Percentiles rank a stretch among this genome's conserved stretches.
phyloP scores from a whole-genome alignment of 441 rosid species.

The Euphorbia celastroides region DNA sequence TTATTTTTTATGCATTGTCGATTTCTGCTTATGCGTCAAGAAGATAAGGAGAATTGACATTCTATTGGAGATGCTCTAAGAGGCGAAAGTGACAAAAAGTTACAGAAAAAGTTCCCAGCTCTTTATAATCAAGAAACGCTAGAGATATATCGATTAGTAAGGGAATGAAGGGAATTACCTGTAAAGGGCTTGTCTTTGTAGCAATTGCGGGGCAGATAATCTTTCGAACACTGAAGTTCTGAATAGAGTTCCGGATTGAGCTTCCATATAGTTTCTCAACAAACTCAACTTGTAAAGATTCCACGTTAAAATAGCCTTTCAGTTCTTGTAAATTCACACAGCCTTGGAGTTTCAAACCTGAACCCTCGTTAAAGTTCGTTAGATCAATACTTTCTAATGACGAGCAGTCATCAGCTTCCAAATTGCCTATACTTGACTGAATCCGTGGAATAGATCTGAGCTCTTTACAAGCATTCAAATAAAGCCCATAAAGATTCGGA shows the following conservation, averaged over 20 bases:
- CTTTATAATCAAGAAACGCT: background rate
- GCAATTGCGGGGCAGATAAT: background rate
- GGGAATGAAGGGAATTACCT: background rate
- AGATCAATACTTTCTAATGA: conserved; percentile 4
- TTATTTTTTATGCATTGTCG: too few relatives aligned
- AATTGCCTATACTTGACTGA: background rate
- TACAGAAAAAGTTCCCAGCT: too few relatives aligned
- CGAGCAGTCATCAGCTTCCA: conserved; percentile 5
- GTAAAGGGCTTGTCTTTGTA: background rate
- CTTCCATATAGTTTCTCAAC: background rate
- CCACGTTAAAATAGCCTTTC: conserved; percentile 10
- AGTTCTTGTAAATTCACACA: background rate
- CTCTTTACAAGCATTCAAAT: background rate
- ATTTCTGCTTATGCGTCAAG: too few relatives aligned
- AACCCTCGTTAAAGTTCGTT: background rate
- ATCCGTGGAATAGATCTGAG: conserved; percentile 8
- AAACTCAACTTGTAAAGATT: conserved; percentile 1
- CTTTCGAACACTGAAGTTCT: background rate
- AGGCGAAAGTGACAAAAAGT: too few relatives aligned
- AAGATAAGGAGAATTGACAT: too few relatives aligned
- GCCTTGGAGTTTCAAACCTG: background rate
- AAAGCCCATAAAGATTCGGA: background rate
- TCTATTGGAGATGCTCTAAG: too few relatives aligned
- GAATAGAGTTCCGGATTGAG: background rate
- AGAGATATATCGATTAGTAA: background rate